These are phyloP conservation scores for Imleria badia DNA, from an alignment of 768 basidiomycete species.

Conservation along the genomic window DNA sequence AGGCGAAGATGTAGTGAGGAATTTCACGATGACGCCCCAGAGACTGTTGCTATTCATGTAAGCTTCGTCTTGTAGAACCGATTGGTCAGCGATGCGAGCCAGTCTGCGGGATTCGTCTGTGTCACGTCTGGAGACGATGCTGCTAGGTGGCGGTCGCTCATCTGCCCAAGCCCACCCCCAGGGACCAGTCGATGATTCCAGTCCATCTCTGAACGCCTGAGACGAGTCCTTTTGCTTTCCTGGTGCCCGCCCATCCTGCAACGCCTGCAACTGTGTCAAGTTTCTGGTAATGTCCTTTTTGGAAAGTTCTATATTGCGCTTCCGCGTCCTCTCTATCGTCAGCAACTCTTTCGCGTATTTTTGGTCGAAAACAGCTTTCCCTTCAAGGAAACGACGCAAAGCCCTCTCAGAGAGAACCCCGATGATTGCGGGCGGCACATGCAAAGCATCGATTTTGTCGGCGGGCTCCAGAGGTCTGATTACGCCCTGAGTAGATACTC, in stretches of 20 bases:
- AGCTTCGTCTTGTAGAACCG: conserved; percentile 56
- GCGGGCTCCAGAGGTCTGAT: conserved; percentile 80
- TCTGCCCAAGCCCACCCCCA: conserved; percentile 87
- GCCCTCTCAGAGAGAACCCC: conserved; percentile 75
- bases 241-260: conserved; percentile 15
- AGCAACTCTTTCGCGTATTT: conserved; percentile 61
- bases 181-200: conserved; percentile 48
- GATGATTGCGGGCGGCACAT: conserved; percentile 61
- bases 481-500: conserved; percentile 80
- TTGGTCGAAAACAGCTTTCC: conserved; percentile 57
- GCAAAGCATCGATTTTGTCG: conserved; percentile 61
- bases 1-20: conserved; percentile 55
- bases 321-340: conserved; percentile 65
- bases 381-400: conserved; percentile 73
- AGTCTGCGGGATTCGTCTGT: conserved; percentile 75
- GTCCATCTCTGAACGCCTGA: conserved; percentile 28
- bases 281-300: conserved; percentile 59
- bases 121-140: conserved; percentile 87
- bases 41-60: conserved; percentile 66
- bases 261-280: conserved; percentile 43
- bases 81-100: conserved; percentile 71
- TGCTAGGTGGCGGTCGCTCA: conserved; percentile 88
- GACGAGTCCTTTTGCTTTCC: conserved; percentile 21
- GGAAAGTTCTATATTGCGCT: conserved; percentile 61
- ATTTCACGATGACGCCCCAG: conserved; percentile 66